Base-by-base conservation (phyloP, 495 filamentous ascomycete species). In the Jackrogersella minutella region DNA sequence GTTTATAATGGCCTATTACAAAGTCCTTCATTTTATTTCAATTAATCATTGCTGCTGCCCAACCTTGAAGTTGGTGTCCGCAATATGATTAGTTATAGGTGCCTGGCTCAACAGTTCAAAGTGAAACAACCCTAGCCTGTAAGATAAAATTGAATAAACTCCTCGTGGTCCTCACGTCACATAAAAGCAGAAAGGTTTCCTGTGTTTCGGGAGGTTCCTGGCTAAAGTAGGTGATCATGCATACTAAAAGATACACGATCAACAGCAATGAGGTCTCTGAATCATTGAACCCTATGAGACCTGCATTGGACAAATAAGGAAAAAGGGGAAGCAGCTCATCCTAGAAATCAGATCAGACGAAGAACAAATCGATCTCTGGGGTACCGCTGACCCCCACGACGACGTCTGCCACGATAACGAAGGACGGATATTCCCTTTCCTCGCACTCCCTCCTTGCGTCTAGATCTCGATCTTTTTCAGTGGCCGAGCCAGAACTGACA, bases 381-480 rank as follows among this genome's bases (percentile, higher is more conserved):
- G 11, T 26, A n/a, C 14, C 19, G 24, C 22, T 6, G 14, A 28
- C 6, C 11, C 26, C 37, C 7, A 54, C 40, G 58, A 53, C 49
- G 19, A n/a, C 14, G 6, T 36, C 40, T 54, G 39, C 49, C 28
- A 36, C 37, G 30, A 51, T 26, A n/a, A 46, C n/a, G 19, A 60
- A 13, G 39, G 47, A 21, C 17, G 50, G 19, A 62, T 24, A 50
- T 22, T 37, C 34, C 49, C 14, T 44, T 30, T 10, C 50, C 24
- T 36, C 9, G 24, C 13, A 10, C 33, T 6, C 17, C 21, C 56
- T 21, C 56, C 56, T 53, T 59, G 26, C 56, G 22, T 66, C 17
- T 7, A 0, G 34, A 64, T 64, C 52, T 64, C 61, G 61, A 64
- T 57, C 60, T 30, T 13, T n/a, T 2, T 9, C 24, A 46, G 46